A percentile compares a stretch with the other conserved stretches of the same genome.
These are phyloP conservation scores for Neonectria ditissima DNA, from an alignment of 2,329 filamentous ascomycete genomes.

Conservation along the genomic window DNA sequence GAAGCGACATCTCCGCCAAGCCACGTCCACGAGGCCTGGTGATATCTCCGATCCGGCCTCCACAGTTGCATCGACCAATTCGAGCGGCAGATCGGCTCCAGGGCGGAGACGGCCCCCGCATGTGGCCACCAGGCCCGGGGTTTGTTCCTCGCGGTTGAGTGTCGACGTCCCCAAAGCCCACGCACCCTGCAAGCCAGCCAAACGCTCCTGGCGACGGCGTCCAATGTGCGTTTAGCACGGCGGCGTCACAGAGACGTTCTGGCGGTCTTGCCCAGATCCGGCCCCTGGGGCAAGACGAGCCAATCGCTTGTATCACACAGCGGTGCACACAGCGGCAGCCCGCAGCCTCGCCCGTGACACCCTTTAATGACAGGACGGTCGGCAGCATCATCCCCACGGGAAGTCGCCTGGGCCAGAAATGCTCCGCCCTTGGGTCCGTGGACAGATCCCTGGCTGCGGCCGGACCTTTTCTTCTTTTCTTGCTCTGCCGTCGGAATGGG, in stretches of 20 bases:
- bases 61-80: neutral
- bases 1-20: constrained; percentile 38
- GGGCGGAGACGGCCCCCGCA: constrained; percentile 29
- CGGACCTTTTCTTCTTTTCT: constrained; percentile 22
- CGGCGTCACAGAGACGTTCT: constrained; percentile 27
- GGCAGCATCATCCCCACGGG: constrained; percentile 37
- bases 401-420: constrained; percentile 36
- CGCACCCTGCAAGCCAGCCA: constrained; percentile 28
- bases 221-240: constrained; percentile 23
- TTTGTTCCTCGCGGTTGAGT: constrained; percentile 10
- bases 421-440: constrained; percentile 37
- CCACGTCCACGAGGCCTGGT: constrained; percentile 39
- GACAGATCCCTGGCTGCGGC: constrained; percentile 19
- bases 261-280: constrained; percentile 22
- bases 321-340: constrained; percentile 30
- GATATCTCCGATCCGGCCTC: constrained; percentile 26
- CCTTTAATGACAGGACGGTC: constrained; percentile 43
- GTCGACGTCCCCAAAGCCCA: constrained; percentile 11
- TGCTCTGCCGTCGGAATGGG: constrained; percentile 16
- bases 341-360: constrained; percentile 32
- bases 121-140: constrained; percentile 25
- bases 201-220: constrained; percentile 28
- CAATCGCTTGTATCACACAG: constrained; percentile 35
- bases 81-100: constrained; percentile 29
- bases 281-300: constrained; percentile 25